Conservation (phyloP, 2,329 filamentous ascomycete species). For the Sarocladiaceae sp. region DNA sequence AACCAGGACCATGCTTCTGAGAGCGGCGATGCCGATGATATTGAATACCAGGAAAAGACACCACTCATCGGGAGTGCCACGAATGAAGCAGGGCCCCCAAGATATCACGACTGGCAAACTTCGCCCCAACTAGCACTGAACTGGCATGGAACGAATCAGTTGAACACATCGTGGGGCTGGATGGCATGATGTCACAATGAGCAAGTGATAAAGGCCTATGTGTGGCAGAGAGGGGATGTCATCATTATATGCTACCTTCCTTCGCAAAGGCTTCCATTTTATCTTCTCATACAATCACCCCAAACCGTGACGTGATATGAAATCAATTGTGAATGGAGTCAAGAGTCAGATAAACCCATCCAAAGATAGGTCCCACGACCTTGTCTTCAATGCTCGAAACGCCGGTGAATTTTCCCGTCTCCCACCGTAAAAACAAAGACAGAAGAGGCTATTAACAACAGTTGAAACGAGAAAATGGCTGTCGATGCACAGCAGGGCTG, state of each 20-base stretch:
- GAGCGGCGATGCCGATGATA: not conserved
- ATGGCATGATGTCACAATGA: slow-evolving; percentile 20
- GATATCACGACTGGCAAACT: not conserved
- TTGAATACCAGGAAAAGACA: slow-evolving; percentile 1
- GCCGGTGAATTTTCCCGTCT: slow-evolving; percentile 2
- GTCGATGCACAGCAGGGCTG: slow-evolving; percentile 25
- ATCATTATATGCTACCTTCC: slow-evolving; percentile 9
- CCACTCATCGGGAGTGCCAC: slow-evolving; percentile 1
- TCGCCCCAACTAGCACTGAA: slow-evolving; percentile 19
- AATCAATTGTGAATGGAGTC: slow-evolving; percentile 6
- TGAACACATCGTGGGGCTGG: slow-evolving; percentile 22
- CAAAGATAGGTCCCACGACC: not conserved
- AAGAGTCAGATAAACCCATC: slow-evolving; percentile 1
- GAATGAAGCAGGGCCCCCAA: too few relatives aligned
- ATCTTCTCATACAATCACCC: slow-evolving; percentile 7
- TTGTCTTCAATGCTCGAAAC: slow-evolving; percentile 8
- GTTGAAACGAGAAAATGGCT: slow-evolving; percentile 31
- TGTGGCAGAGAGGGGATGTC: slow-evolving; percentile 6
- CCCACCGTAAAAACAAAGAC: not conserved
- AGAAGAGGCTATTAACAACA: slow-evolving; percentile 21
- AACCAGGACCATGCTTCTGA: not conserved
- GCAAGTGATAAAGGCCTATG: not conserved
- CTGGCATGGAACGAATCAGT: slow-evolving; percentile 21
- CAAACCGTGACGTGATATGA: slow-evolving; percentile 2
- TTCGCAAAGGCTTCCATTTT: not conserved